phyloP scores from a whole-genome alignment of 176 grass and related monocot genomes.

The Carex cristatella region DNA sequence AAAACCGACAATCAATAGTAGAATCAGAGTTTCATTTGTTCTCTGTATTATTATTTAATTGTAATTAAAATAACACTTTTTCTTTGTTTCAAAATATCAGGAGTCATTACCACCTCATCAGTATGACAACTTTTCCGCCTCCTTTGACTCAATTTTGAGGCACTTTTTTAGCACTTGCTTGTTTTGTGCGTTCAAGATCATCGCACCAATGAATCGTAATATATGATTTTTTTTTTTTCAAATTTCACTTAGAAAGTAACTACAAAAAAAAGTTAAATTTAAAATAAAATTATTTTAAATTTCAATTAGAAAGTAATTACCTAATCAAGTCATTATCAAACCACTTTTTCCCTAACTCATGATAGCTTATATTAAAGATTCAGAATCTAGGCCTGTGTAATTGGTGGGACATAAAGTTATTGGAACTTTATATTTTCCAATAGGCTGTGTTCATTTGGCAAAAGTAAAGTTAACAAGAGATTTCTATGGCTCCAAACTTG shows the following conservation, averaged over 20 bases:
- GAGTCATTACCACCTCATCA: not conserved
- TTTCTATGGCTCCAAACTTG: not conserved
- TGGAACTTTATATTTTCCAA: conserved; percentile 1
- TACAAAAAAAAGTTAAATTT: no score
- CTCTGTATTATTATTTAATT: not conserved
- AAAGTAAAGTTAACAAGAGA: not conserved
- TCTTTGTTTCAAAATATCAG: not conserved
- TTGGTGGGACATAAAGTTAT: not conserved
- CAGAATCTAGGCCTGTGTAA: not conserved
- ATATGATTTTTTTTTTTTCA: no score
- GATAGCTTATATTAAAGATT: conserved; percentile 7
- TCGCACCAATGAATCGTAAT: no score
- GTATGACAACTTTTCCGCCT: not conserved
- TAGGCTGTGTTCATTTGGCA: not conserved
- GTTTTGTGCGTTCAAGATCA: not conserved
- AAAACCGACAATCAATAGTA: not conserved
- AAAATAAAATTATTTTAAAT: no score
- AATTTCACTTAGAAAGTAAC: no score
- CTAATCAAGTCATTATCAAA: not conserved
- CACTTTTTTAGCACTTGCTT: not conserved
- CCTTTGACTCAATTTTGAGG: not conserved
- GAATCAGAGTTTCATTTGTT: not conserved
- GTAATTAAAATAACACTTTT: not conserved
- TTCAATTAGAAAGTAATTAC: not conserved
- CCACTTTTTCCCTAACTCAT: not conserved